A percentile compares a stretch with the other conserved stretches of the same genome.
Conservation (phyloP, 805 yeast species). For the Cyberlindnera americana region DNA sequence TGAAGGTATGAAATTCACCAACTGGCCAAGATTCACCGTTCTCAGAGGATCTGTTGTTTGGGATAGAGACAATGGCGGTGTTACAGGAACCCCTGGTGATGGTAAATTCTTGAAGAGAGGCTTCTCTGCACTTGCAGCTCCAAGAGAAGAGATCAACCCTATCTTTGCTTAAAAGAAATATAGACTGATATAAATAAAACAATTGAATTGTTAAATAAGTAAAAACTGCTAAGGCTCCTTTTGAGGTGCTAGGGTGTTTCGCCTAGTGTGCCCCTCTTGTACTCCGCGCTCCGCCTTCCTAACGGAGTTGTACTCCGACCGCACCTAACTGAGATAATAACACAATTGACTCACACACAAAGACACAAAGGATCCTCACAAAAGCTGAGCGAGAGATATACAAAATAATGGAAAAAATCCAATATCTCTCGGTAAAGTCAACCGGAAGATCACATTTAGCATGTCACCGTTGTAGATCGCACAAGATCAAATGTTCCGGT, state of each 20-base stretch:
- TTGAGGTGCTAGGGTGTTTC: too few relatives aligned
- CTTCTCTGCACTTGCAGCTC: slow-evolving; percentile 21
- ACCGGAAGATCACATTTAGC: slow-evolving; percentile 22
- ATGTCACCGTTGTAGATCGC: slow-evolving; percentile 22
- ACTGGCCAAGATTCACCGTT: slow-evolving; percentile 46
- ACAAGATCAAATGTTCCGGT: slow-evolving; percentile 26
- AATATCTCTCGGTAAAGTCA: slow-evolving; percentile 12
- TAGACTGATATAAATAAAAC: too few relatives aligned
- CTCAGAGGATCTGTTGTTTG: slow-evolving; percentile 37
- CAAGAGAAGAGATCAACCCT: slow-evolving; percentile 23
- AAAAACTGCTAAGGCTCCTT: too few relatives aligned
- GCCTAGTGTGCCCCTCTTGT: too few relatives aligned
- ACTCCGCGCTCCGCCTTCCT: too few relatives aligned
- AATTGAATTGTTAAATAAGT: too few relatives aligned
- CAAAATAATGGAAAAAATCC: too few relatives aligned
- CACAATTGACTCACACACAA: too few relatives aligned
- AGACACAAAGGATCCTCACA: too few relatives aligned
- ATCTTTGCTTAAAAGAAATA: slow-evolving; percentile 6
- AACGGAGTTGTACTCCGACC: too few relatives aligned
- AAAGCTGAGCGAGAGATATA: too few relatives aligned
- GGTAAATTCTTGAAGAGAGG: slow-evolving; percentile 31
- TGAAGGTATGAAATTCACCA: slow-evolving; percentile 37
- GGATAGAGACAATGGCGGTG: slow-evolving; percentile 26
- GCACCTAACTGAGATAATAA: too few relatives aligned
- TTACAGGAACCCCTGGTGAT: slow-evolving; percentile 16